Evolutionary conservation across 768 basidiomycete genomes (phyloP), one percentile per base, ranked within the genome.

Genomic region (Tricholoma saponaceum): DNA sequence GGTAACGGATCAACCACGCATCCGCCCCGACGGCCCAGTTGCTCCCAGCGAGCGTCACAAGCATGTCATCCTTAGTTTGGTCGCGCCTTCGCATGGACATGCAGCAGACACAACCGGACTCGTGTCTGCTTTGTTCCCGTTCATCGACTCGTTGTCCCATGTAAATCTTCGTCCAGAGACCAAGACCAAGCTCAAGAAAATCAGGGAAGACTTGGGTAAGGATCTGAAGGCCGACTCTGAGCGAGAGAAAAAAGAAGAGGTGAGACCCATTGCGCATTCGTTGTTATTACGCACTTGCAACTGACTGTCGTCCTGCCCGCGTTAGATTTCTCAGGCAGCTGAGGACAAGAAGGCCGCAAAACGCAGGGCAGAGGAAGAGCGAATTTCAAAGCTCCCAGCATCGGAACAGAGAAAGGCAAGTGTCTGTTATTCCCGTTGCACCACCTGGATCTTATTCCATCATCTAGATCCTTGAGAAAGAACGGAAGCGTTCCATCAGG

Each of bases 1-100:
- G 84, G 81, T 94, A 54, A 92, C 94, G 23, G 95, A 97, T 75
- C 90, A 93, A 66, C 91, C 94, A 7, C 77, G 85, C 53, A 77
- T 79, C 22, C 85, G 89, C 55, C 95, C 95, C 1, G 58, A 65
- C 0, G 68, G 73, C 2, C 80, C 84, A 0, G 58, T 86, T 43
- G 65, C 80, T 4, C 69, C 82, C 37, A 70, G 76, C 50, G 70
- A 83, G 43, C 80, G 81, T 59, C 78, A 84, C 64, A 90, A 92
- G 66, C 91, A 88, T 63, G 78, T 96, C 65, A 80, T 91, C 52
- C 79, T 97, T 52, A 82, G 80, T 41, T 73, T 95, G 51, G 67
- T 68, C 30, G 72, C 82, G 18, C 89, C 90, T 5, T 71, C 81
- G 26, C 25, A 78, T 0, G 73, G 78, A 1, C 71, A 79, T 32